Percentiles rank a stretch among this genome's conserved stretches.
These are phyloP conservation scores for Emydomyces testavorans DNA, from an alignment of 2,329 filamentous ascomycete genomes.

Conservation along the genomic window DNA sequence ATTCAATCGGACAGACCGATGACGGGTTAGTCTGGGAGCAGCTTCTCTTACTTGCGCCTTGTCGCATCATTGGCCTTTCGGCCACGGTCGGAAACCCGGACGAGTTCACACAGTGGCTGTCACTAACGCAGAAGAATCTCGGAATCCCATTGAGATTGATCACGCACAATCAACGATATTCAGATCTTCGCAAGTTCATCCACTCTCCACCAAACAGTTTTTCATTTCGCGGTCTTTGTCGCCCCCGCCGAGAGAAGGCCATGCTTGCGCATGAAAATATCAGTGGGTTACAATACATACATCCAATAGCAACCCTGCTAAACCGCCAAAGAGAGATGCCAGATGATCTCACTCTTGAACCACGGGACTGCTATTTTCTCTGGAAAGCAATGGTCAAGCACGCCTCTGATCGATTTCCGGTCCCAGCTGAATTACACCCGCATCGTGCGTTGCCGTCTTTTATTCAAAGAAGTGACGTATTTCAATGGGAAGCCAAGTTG, in stretches of 20 bases:
- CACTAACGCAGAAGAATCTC: constrained; percentile 50
- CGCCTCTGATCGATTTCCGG: constrained; percentile 42
- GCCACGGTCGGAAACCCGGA: constrained; percentile 67
- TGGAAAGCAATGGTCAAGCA: constrained; percentile 54
- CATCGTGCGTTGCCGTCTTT: constrained; percentile 40
- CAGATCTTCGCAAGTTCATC: constrained; percentile 63
- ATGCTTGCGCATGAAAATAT: constrained; percentile 41
- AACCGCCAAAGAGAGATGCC: constrained; percentile 53
- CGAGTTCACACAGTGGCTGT: constrained; percentile 59
- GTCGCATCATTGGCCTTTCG: constrained; percentile 66
- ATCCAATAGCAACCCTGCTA: constrained; percentile 53
- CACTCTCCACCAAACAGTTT: constrained; percentile 45
- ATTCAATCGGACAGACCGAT: constrained; percentile 65
- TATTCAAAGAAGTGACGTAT: constrained; percentile 54
- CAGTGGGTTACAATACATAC: constrained; percentile 48
- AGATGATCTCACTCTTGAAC: constrained; percentile 57
- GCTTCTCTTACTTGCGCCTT: constrained; percentile 59
- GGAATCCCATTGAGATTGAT: constrained; percentile 57
- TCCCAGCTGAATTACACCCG: constrained; percentile 45
- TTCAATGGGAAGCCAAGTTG: constrained; percentile 52
- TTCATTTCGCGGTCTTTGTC: constrained; percentile 43
- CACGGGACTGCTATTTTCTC: constrained; percentile 56
- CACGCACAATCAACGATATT: constrained; percentile 57
- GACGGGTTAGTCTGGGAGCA: constrained; percentile 73
- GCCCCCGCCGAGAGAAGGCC: constrained; percentile 34